These are phyloP conservation scores for Trichoderma atrobrunneum DNA, from an alignment of 2,329 filamentous ascomycete genomes.

Conservation along the genomic window DNA sequence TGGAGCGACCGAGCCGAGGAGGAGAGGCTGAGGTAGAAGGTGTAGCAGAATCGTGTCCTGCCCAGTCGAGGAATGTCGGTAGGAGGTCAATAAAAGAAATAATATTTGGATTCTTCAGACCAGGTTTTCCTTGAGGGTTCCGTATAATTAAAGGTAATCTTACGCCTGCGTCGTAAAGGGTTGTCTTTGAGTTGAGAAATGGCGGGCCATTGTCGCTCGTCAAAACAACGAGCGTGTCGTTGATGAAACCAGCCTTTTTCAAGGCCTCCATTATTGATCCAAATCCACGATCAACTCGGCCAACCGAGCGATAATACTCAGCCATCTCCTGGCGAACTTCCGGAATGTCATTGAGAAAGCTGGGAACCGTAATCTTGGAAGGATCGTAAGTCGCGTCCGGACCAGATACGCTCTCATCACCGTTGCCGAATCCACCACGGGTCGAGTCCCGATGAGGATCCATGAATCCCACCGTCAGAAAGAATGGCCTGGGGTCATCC, in stretches of 20 bases:
- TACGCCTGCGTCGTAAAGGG: neutral
- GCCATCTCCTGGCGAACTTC: slow-evolving; percentile 8
- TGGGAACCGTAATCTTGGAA: neutral
- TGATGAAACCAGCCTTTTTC: neutral
- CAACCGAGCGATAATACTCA: slow-evolving; percentile 2
- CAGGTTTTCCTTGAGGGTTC: neutral
- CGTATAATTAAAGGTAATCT: slow-evolving; percentile 7
- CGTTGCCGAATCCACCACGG: slow-evolving; percentile 7
- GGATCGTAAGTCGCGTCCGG: neutral
- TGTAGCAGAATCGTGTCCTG: neutral
- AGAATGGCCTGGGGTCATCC: neutral
- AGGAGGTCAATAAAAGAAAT: slow-evolving; percentile 7
- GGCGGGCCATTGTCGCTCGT: slow-evolving; percentile 10
- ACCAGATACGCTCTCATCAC: neutral
- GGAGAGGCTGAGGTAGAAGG: neutral
- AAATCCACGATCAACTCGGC: neutral
- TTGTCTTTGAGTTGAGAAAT: slow-evolving; percentile 12
- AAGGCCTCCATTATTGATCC: neutral
- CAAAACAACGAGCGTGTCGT: neutral
- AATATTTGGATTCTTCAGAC: neutral
- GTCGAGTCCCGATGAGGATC: slow-evolving; percentile 7
- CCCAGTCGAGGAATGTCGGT: slow-evolving; percentile 5
- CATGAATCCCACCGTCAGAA: slow-evolving; percentile 12
- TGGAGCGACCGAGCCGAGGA: neutral
- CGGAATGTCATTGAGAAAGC: neutral